These are phyloP conservation scores for Heracleum sosnowskyi DNA, from an alignment of 129 eudicot species.

Conservation along the genomic window DNA sequence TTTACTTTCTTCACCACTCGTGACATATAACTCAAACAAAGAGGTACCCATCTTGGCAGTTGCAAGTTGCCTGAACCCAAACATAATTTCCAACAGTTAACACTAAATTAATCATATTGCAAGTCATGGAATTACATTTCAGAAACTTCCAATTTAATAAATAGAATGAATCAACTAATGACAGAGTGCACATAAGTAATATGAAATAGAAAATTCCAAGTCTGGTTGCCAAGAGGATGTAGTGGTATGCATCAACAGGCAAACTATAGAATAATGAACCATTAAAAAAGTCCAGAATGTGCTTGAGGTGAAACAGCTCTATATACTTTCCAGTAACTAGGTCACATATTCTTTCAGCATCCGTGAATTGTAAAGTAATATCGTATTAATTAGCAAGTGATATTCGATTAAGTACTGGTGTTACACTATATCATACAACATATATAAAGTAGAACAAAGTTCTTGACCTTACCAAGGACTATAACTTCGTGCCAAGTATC, in stretches of 20 bases:
- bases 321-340: neutral
- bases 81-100: slow-evolving; percentile 12
- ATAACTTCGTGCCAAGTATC: slow-evolving; percentile 86
- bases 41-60: slow-evolving; percentile 64
- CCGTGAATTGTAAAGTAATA: neutral
- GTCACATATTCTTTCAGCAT: neutral
- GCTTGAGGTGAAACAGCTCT: neutral
- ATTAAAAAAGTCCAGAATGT: neutral
- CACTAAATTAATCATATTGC: neutral
- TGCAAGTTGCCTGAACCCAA: slow-evolving; percentile 75
- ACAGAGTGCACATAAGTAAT: neutral
- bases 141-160: neutral
- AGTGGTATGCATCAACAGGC: neutral
- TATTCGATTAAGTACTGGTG: neutral
- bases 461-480: slow-evolving; percentile 62
- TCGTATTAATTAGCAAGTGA: neutral
- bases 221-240: neutral
- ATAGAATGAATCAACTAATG: neutral
- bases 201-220: neutral
- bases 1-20: slow-evolving; percentile 45
- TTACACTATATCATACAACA: neutral
- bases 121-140: neutral
- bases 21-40: slow-evolving; percentile 76
- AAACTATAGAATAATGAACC: neutral
- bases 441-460: neutral